Conservation (phyloP, 495 filamentous ascomycete species). For the Gamarada debralockiae region DNA sequence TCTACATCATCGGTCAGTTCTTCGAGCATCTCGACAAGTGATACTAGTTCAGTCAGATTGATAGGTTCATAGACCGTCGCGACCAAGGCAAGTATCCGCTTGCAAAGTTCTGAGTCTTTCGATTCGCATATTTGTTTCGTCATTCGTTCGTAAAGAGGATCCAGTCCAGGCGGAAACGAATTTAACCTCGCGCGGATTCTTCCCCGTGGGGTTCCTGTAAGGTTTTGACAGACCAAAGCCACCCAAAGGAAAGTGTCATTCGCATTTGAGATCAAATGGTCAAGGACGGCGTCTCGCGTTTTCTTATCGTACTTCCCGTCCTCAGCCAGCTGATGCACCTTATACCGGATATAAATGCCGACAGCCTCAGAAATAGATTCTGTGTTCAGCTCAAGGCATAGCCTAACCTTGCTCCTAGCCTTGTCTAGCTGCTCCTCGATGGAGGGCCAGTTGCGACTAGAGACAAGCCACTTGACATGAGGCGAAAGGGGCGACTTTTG, state of each 20-base stretch:
- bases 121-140: slow-evolving; percentile 25
- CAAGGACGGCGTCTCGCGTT: not conserved
- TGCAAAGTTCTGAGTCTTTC: slow-evolving; percentile 27
- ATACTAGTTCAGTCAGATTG: slow-evolving; percentile 7
- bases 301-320: slow-evolving; percentile 11
- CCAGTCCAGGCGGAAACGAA: slow-evolving; percentile 27
- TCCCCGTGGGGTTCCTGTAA: not conserved
- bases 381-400: slow-evolving; percentile 2
- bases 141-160: slow-evolving; percentile 31
- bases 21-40: not conserved
- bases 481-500: not conserved
- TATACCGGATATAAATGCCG: slow-evolving; percentile 32
- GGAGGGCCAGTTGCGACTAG: slow-evolving; percentile 32
- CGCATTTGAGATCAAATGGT: not conserved
- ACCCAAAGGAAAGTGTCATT: too few relatives aligned
- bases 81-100: slow-evolving; percentile 17
- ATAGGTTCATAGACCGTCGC: slow-evolving; percentile 15
- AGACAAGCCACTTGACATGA: slow-evolving; percentile 34
- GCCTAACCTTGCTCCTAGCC: not conserved
- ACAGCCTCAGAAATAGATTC: slow-evolving; percentile 9
- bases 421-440: slow-evolving; percentile 29
- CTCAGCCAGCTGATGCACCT: slow-evolving; percentile 20
- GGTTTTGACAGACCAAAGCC: too few relatives aligned
- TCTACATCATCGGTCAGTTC: not conserved
- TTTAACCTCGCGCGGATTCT: slow-evolving; percentile 6